Evolutionary conservation across 2,329 filamentous ascomycete species (phyloP).

Genomic region (Cladosporium austrohemisphaericum): DNA sequence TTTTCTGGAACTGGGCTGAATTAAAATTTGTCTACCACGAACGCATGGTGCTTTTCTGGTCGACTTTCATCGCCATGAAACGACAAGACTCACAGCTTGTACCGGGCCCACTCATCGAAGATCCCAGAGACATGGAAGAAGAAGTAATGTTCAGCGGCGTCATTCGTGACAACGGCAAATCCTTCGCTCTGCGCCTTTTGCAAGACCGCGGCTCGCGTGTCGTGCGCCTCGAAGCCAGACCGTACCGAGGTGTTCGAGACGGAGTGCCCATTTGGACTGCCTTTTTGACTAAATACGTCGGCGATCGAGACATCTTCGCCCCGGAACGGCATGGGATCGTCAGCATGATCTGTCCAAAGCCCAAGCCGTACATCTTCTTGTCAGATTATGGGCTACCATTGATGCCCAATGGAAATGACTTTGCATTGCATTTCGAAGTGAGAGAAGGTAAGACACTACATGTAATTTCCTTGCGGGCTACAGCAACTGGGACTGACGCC

Average conservation of each 20-base stretch:
- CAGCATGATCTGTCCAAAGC: conserved; percentile 46
- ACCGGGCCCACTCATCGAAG: conserved; percentile 10
- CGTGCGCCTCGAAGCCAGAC: conserved; percentile 55
- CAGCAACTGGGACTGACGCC: no score
- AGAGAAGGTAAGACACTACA: conserved; percentile 22
- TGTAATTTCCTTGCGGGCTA: neutral
- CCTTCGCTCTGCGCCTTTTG: conserved; percentile 54
- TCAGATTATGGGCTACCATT: conserved; percentile 46
- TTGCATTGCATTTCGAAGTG: conserved; percentile 26
- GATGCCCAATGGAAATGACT: conserved; percentile 21
- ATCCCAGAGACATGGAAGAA: conserved; percentile 32
- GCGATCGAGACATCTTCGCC: conserved; percentile 47
- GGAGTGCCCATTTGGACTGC: conserved; percentile 60
- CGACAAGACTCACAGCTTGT: conserved; percentile 51
- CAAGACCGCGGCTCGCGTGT: conserved; percentile 49
- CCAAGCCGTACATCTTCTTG: conserved; percentile 53
- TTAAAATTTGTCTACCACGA: conserved; percentile 55
- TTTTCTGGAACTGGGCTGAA: conserved; percentile 50
- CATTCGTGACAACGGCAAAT: conserved; percentile 45
- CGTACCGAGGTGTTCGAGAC: conserved; percentile 50
- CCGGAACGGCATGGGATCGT: conserved; percentile 32
- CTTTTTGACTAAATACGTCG: conserved; percentile 50
- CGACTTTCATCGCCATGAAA: conserved; percentile 55
- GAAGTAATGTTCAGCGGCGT: conserved; percentile 49
- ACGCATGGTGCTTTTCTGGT: conserved; percentile 58